These are phyloP conservation scores for cucumber (Cucumis sativus) DNA, from an alignment of 306 rosid species.

Conservation along the genomic window DNA sequence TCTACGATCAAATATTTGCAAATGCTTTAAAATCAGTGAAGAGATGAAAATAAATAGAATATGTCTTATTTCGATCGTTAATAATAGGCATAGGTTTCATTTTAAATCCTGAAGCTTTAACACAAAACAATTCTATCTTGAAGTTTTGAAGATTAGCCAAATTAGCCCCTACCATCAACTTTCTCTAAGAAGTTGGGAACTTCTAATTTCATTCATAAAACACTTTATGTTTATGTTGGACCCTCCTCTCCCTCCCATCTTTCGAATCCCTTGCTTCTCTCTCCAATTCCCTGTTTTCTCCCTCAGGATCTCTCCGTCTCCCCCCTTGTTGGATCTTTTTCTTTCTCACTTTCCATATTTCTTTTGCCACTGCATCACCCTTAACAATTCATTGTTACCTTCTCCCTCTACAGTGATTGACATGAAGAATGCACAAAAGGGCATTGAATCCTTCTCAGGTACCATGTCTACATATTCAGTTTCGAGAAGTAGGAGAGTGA, in stretches of 20 bases:
- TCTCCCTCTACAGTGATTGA: constrained; percentile 32
- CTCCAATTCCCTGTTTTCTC: background rate
- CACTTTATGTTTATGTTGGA: background rate
- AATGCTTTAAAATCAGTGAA: background rate
- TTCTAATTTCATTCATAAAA: background rate
- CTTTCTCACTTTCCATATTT: background rate
- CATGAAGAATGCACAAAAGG: constrained; percentile 67
- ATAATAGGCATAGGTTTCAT: background rate
- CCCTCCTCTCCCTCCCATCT: background rate
- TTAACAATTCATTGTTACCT: background rate
- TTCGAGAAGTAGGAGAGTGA: background rate
- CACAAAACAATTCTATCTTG: background rate
- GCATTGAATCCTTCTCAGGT: constrained; percentile 43
- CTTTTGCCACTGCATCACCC: background rate
- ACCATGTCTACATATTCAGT: background rate
- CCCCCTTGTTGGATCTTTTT: background rate
- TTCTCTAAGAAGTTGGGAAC: background rate
- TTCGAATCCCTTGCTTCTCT: background rate
- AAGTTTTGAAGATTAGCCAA: background rate
- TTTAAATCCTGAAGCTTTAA: background rate
- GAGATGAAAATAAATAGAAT: background rate
- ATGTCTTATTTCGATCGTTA: background rate
- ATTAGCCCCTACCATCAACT: background rate
- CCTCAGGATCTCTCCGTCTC: background rate
- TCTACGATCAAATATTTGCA: background rate